phyloP scores from a whole-genome alignment of 2,329 filamentous ascomycete species.

The Geosmithia flava region DNA sequence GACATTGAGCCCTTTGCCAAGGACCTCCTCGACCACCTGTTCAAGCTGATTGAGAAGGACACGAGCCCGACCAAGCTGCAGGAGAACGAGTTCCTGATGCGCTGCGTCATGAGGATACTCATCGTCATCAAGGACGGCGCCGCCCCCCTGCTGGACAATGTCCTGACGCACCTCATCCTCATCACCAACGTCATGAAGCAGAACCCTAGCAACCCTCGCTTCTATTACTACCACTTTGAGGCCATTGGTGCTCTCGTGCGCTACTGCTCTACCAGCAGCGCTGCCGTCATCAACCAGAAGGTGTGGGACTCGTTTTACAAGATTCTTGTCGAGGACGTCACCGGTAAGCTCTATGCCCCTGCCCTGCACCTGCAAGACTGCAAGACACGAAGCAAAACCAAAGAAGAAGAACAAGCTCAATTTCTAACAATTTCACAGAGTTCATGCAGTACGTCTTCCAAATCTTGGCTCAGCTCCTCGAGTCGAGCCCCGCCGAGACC shows the following conservation, averaged over 20 bases:
- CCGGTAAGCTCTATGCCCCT: too few species aligned
- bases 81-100: conserved; percentile 98
- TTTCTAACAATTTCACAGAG: conserved; percentile 41
- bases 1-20: conserved; percentile 75
- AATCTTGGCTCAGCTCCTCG: conserved; percentile 79
- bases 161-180: conserved; percentile 73
- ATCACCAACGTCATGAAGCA: conserved; percentile 87
- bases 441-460: conserved; percentile 97
- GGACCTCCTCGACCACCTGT: conserved; percentile 79
- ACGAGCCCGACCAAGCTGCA: conserved; percentile 82
- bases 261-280: conserved; percentile 52
- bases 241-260: conserved; percentile 76
- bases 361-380: too few species aligned
- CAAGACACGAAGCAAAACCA: too few species aligned
- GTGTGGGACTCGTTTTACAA: conserved; percentile 75
- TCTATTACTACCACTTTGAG: conserved; percentile 99
- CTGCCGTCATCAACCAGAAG: conserved; percentile 63
- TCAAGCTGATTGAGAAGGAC: conserved; percentile 81
- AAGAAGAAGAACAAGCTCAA: too few species aligned
- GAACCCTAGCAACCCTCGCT: conserved; percentile 93
- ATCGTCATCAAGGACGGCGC: conserved; percentile 85
- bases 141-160: conserved; percentile 57
- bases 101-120: conserved; percentile 93
- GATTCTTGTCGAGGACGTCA: conserved; percentile 70
- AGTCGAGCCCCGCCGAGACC: conserved; percentile 68